Conservation (phyloP, 2,329 filamentous ascomycete species). For the Albophoma yamanashiensis region DNA sequence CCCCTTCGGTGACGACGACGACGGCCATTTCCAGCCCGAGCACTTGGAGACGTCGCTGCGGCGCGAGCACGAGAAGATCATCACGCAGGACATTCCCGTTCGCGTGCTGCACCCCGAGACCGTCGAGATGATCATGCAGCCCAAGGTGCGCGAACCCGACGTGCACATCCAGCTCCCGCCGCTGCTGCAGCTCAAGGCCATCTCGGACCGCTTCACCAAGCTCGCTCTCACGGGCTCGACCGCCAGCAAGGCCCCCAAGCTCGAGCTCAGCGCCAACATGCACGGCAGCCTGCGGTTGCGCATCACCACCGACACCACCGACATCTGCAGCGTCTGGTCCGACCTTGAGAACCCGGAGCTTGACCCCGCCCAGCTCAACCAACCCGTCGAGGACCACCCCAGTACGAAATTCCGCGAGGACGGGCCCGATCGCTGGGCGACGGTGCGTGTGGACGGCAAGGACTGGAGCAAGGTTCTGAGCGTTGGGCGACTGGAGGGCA, state of each 20-base stretch:
- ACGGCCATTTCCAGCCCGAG: constrained; percentile 36
- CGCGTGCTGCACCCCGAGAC: constrained; percentile 73
- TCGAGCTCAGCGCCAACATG: constrained; percentile 91
- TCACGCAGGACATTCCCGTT: constrained; percentile 94
- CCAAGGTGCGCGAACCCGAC: constrained; percentile 79
- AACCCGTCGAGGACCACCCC: constrained; percentile 67
- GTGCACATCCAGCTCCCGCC: constrained; percentile 88
- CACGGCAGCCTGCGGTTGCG: constrained; percentile 74
- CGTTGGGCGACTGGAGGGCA: constrained; percentile 77
- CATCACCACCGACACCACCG: constrained; percentile 72
- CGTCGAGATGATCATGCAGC: constrained; percentile 91
- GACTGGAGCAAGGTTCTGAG: constrained; percentile 95
- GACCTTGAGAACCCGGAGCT: constrained; percentile 80
- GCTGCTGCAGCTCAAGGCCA: constrained; percentile 79
- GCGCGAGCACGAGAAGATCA: constrained; percentile 75
- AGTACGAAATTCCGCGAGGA: constrained; percentile 67
- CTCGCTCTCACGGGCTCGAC: constrained; percentile 48
- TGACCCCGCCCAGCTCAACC: constrained; percentile 64
- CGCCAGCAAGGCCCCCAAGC: constrained; percentile 45
- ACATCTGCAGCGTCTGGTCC: constrained; percentile 78
- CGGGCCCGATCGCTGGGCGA: constrained; percentile 77
- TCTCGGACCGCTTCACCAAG: constrained; percentile 91
- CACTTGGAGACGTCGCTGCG: constrained; percentile 46
- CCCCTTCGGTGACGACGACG: constrained; percentile 27
- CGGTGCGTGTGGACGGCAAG: constrained; percentile 79